Evolutionary conservation across 768 basidiomycete species (phyloP), one percentile per base, ranked within the genome.

Genomic region (Kwoniella pini): DNA sequence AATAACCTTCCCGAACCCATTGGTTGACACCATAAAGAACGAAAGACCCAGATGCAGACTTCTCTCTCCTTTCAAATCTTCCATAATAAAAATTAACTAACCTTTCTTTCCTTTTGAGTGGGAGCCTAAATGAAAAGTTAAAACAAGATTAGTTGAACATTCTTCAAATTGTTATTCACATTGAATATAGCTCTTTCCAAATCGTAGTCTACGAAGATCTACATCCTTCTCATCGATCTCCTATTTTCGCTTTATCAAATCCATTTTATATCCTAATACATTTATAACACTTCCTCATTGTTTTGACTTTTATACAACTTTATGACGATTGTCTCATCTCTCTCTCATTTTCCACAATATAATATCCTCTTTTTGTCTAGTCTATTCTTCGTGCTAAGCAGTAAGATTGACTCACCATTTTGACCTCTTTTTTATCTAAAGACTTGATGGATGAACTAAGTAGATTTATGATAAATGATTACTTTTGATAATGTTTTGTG

Each of bases 31-130:
- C n/a, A n/a, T 19, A 42, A 11, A 10, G 11, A 11, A 7, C 19
- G 6, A 9, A 19, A 19, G 6, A 42, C 9, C 40, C 11, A 42
- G 40, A 42, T 42, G 5, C 40, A 11, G 19, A 42, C 15, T 36
- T 9, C 33, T 36, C 15, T 36, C n/a, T n/a, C n/a, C n/a, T n/a
- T n/a, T n/a, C n/a, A n/a, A n/a, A n/a, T n/a, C n/a, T n/a, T n/a
- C 17, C 2, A 22, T 19, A 36, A 15, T 12, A 6, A 11, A 12
- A 22, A 27, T 12, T 48, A 12, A 57, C 69, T 70, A 63, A 70
- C 69, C 69, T 70, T 70, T 65, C 65, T 63, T 58, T 70, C 69
- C 60, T 66, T 61, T 49, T 49, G 42, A 26, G 45, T 70, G 58
- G 65, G 68, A 64, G 68, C 68, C 68, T 70, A 54, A 36, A n/a